Evolutionary conservation across 2,329 filamentous ascomycete species (phyloP).

Genomic region (Penicillium sp.): DNA sequence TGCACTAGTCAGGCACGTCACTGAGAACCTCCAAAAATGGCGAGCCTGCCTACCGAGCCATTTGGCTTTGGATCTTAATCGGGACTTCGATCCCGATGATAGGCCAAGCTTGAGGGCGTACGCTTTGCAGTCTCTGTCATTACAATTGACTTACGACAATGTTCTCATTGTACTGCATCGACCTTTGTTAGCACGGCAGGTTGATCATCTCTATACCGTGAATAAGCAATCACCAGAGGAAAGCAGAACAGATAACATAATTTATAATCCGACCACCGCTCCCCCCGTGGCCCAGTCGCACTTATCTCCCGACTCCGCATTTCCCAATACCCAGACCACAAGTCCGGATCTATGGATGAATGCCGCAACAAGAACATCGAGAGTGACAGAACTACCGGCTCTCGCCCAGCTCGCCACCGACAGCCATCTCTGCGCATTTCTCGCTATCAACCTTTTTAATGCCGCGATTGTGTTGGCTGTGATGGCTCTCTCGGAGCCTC

Average conservation of each 20-base stretch:
- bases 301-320: slow-evolving; percentile 3
- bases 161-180: slow-evolving; percentile 46
- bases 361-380: slow-evolving; percentile 43
- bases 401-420: slow-evolving; percentile 43
- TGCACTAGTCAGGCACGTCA: slow-evolving; percentile 19
- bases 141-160: slow-evolving; percentile 49
- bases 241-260: not conserved
- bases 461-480: slow-evolving; percentile 47
- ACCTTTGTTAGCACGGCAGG: slow-evolving; percentile 42
- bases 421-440: slow-evolving; percentile 47
- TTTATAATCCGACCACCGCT: not conserved
- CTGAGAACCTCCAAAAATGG: slow-evolving; percentile 23
- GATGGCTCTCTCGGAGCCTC: slow-evolving; percentile 44
- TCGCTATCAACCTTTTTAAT: slow-evolving; percentile 50
- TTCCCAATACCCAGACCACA: not conserved
- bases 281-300: not conserved
- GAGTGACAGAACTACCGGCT: slow-evolving; percentile 32
- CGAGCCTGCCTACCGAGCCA: slow-evolving; percentile 16
- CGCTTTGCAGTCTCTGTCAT: slow-evolving; percentile 42
- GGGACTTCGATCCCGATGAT: slow-evolving; percentile 16
- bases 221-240: not conserved
- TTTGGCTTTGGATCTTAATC: slow-evolving; percentile 20
- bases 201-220: slow-evolving; percentile 29
- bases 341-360: slow-evolving; percentile 30
- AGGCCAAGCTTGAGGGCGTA: slow-evolving; percentile 16